Conservation (phyloP, 331 rosid genomes). For the Quercus lobata region DNA sequence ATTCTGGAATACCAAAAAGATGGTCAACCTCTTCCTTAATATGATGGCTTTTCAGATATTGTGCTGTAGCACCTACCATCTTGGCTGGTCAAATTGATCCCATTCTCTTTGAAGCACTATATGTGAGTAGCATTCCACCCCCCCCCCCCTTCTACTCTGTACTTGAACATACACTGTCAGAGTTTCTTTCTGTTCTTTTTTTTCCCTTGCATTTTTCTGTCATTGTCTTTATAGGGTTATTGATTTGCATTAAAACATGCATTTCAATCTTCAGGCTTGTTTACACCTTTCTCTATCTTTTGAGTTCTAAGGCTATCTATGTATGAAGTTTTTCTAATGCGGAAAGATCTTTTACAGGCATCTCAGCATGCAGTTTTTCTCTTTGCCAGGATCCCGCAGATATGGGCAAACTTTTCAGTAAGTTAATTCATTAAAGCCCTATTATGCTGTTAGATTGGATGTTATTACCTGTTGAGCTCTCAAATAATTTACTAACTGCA, state of each 20-base stretch:
- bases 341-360: slow-evolving; percentile 60
- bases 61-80: slow-evolving; percentile 87
- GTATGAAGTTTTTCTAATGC: slow-evolving; percentile 23
- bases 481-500: background rate
- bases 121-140: slow-evolving; percentile 57
- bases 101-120: slow-evolving; percentile 86
- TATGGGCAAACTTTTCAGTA: slow-evolving; percentile 90
- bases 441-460: slow-evolving; percentile 6
- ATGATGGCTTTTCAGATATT: slow-evolving; percentile 61
- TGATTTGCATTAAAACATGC: background rate
- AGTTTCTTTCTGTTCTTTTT: slow-evolving; percentile 7
- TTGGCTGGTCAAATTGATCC: slow-evolving; percentile 87
- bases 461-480: background rate
- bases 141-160: background rate
- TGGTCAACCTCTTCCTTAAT: slow-evolving; percentile 51
- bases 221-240: background rate
- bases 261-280: background rate
- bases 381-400: slow-evolving; percentile 94
- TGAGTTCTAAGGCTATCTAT: slow-evolving; percentile 8
- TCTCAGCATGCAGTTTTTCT: slow-evolving; percentile 93
- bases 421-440: slow-evolving; percentile 36
- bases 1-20: slow-evolving; percentile 5
- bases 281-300: background rate
- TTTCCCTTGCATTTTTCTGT: background rate
- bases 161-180: slow-evolving; percentile 9